A percentile compares a stretch with the other conserved stretches of the same genome.
Evolutionary conservation across 805 yeast species (phyloP).

Genomic region (Lachancea sp.): DNA sequence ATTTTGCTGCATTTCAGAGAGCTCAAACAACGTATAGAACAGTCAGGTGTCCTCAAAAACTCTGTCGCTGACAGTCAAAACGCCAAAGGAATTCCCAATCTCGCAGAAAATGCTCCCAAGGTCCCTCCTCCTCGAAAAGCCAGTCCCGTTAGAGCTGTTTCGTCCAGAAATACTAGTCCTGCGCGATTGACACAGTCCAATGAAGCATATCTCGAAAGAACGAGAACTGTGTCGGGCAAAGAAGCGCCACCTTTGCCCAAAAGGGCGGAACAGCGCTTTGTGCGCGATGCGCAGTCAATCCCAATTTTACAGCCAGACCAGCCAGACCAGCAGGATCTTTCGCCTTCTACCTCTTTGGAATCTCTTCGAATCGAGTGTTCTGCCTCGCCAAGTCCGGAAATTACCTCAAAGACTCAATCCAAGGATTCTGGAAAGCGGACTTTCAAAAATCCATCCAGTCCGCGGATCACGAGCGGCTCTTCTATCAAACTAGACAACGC

Average conservation of each 20-base stretch:
- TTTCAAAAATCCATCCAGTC: not conserved
- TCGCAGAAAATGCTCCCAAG: slow-evolving; percentile 13
- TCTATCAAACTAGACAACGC: not conserved
- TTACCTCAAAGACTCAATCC: not conserved
- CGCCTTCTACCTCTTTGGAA: not conserved
- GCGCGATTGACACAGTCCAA: slow-evolving; percentile 7
- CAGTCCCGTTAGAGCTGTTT: not conserved
- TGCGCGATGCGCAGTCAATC: not conserved
- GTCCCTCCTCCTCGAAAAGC: slow-evolving; percentile 19
- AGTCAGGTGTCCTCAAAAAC: not conserved
- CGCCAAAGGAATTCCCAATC: not conserved
- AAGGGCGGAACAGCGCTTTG: not conserved
- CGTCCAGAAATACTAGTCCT: slow-evolving; percentile 20
- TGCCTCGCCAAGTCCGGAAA: not conserved
- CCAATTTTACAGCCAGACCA: not conserved
- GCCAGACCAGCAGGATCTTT: not conserved
- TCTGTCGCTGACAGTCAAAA: not conserved
- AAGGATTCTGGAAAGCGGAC: not conserved
- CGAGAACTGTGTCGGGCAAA: not conserved
- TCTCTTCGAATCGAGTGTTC: not conserved
- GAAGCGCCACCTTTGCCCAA: not conserved
- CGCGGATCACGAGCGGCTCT: slow-evolving; percentile 2
- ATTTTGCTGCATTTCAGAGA: slow-evolving; percentile 45
- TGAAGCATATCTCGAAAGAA: not conserved
- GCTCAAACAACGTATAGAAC: slow-evolving; percentile 1